phyloP scores from a whole-genome alignment of 495 filamentous ascomycete genomes.

The Podospora sp. region DNA sequence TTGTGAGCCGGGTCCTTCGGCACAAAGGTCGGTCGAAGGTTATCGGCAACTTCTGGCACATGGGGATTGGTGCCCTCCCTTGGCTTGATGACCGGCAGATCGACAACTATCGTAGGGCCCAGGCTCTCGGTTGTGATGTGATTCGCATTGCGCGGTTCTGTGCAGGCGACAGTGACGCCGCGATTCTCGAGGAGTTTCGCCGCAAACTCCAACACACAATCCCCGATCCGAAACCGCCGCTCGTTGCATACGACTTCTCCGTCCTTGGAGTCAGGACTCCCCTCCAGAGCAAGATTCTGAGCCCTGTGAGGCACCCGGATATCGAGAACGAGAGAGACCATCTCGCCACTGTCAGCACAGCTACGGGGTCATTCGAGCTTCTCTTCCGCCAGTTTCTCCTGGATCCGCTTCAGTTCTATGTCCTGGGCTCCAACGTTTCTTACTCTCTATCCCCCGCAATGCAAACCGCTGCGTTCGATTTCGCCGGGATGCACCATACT shows the following conservation, averaged over 20 bases:
- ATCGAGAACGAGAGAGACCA: slow-evolving; percentile 56
- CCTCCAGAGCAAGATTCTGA: slow-evolving; percentile 68
- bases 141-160: slow-evolving; percentile 69
- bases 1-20: slow-evolving; percentile 56
- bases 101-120: slow-evolving; percentile 58
- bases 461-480: slow-evolving; percentile 74
- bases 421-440: slow-evolving; percentile 70
- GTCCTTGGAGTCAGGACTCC: slow-evolving; percentile 66
- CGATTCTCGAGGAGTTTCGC: slow-evolving; percentile 59
- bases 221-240: slow-evolving; percentile 56
- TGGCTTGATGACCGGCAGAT: slow-evolving; percentile 67
- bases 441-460: slow-evolving; percentile 79
- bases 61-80: slow-evolving; percentile 50
- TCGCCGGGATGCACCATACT: slow-evolving; percentile 71
- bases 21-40: slow-evolving; percentile 69
- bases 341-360: slow-evolving; percentile 45
- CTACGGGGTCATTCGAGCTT: slow-evolving; percentile 55
- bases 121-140: slow-evolving; percentile 67
- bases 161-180: slow-evolving; percentile 59
- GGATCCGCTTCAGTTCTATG: slow-evolving; percentile 73
- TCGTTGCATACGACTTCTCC: slow-evolving; percentile 76
- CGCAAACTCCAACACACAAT: slow-evolving; percentile 47
- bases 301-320: slow-evolving; percentile 67
- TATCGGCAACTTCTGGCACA: slow-evolving; percentile 66
- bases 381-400: slow-evolving; percentile 59